A percentile compares a stretch with the other conserved stretches of the same genome.
Conservation (phyloP, 2,329 filamentous ascomycete species). For the Stachybotrys chlorohalonatus region DNA sequence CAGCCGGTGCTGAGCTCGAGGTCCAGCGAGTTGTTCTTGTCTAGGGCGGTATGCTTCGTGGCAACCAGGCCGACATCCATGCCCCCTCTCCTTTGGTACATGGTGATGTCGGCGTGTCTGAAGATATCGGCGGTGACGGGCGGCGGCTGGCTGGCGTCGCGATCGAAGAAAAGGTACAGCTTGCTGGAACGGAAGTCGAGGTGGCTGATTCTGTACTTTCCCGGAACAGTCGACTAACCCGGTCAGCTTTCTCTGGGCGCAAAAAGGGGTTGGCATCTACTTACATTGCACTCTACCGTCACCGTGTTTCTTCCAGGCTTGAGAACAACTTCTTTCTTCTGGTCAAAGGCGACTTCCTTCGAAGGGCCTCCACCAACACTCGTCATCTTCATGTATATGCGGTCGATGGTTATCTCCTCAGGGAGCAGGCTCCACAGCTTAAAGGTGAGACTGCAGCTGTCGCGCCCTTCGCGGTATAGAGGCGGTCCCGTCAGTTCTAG, state of each 20-base stretch:
- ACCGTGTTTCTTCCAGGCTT: conserved; percentile 40
- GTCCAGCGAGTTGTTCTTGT: conserved; percentile 69
- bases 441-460: conserved; percentile 66
- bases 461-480: conserved; percentile 58
- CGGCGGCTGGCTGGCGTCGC: conserved; percentile 39
- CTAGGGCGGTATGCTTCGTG: conserved; percentile 66
- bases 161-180: conserved; percentile 56
- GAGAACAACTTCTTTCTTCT: conserved; percentile 15
- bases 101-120: conserved; percentile 52
- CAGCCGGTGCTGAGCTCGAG: conserved; percentile 64
- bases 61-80: conserved; percentile 60
- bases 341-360: conserved; percentile 44
- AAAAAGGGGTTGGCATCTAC: conserved; percentile 6
- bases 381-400: conserved; percentile 54
- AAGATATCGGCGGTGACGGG: conserved; percentile 42
- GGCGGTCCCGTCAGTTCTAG: conserved; percentile 61
- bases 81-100: conserved; percentile 62
- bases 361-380: conserved; percentile 43
- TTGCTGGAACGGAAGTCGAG: conserved; percentile 57
- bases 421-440: conserved; percentile 63
- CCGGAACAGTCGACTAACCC: conserved; percentile 53
- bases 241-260: conserved; percentile 15
- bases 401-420: conserved; percentile 58
- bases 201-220: conserved; percentile 66
- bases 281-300: conserved; percentile 24